phyloP scores from a whole-genome alignment of 306 rosid species.

The Biancaea sappan region DNA sequence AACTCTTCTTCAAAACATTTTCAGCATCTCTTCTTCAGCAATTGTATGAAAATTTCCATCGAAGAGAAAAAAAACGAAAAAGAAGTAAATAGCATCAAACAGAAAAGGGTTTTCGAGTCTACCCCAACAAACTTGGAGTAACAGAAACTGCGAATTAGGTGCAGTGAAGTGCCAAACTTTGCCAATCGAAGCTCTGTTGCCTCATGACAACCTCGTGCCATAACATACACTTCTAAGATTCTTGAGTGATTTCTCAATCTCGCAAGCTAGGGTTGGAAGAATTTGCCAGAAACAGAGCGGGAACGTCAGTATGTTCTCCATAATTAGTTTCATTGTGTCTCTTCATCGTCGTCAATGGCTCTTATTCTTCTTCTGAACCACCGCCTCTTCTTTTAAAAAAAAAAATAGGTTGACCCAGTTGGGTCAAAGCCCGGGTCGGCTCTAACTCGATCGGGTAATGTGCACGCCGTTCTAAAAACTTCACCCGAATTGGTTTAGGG shows the following conservation, averaged over 20 bases:
- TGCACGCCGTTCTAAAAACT: no score
- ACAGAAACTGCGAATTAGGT: background rate
- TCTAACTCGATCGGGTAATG: no score
- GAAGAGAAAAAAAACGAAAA: background rate
- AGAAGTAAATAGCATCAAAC: background rate
- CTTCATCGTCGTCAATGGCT: no score
- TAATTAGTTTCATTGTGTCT: no score
- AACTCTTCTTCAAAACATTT: no score
- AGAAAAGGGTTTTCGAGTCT: background rate
- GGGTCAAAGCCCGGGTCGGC: no score
- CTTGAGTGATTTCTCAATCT: background rate
- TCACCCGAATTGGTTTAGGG: no score
- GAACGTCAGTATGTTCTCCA: background rate
- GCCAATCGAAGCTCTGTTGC: slow-evolving; percentile 5
- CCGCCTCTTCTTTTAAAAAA: no score
- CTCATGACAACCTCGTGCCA: background rate
- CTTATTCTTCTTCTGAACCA: no score
- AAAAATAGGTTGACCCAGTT: no score
- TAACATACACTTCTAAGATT: background rate
- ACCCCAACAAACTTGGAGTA: background rate
- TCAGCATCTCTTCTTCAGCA: no score
- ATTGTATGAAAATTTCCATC: background rate
- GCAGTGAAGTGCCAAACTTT: background rate
- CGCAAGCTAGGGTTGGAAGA: background rate
- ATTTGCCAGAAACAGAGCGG: background rate